Conservation (phyloP, 257 asterid species). For the Solanum ossicruentum region DNA sequence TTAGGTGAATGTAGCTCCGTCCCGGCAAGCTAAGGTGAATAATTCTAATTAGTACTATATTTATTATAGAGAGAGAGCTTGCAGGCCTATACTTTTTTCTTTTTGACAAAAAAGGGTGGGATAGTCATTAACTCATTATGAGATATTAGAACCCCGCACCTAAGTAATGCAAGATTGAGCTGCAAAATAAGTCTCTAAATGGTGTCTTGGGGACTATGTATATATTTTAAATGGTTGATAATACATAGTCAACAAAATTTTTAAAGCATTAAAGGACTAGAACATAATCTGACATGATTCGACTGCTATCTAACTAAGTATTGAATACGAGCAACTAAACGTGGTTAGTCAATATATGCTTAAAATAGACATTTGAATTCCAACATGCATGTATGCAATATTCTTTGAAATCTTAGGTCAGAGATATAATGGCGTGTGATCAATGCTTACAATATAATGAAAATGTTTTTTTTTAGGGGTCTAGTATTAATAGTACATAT, state of each 20-base stretch:
- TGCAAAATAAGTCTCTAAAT: neutral
- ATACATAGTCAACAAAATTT: neutral
- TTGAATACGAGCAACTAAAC: neutral
- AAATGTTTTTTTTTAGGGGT: no score
- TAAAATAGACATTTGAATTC: neutral
- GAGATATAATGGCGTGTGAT: neutral
- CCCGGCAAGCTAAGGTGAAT: neutral
- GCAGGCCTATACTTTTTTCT: neutral
- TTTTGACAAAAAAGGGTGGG: neutral
- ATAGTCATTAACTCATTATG: neutral
- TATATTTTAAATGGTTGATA: neutral
- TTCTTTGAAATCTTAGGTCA: neutral
- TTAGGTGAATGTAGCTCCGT: no score
- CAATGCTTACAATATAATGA: neutral
- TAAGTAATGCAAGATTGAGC: neutral
- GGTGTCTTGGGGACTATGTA: neutral
- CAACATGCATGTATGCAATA: neutral
- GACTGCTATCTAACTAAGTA: neutral
- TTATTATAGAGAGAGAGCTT: neutral
- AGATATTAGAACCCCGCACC: neutral
- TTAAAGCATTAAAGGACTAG: neutral
- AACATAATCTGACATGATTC: neutral
- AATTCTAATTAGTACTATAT: neutral
- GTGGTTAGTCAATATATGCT: neutral
- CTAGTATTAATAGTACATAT: no score